These are phyloP conservation scores for Diaporthe aspalathi DNA, from an alignment of 2,329 filamentous ascomycete genomes.

Conservation along the genomic window DNA sequence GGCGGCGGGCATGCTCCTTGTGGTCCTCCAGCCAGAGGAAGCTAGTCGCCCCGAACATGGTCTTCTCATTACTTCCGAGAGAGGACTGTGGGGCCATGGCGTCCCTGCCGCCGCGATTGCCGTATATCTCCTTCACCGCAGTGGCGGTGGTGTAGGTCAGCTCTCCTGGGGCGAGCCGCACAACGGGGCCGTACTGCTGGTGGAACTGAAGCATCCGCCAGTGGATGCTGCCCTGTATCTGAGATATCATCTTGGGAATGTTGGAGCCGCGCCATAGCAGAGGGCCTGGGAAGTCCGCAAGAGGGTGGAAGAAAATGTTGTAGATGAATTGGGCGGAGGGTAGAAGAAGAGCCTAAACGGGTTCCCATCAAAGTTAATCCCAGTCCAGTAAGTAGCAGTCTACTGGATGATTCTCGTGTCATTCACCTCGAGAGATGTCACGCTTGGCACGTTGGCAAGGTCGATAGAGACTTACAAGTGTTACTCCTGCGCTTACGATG, in stretches of 20 bases:
- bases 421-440: no score
- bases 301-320: constrained; percentile 38
- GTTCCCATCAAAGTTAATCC: no score
- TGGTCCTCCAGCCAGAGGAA: constrained; percentile 39
- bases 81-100: constrained; percentile 37
- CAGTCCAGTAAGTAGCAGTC: no score
- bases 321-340: constrained; percentile 34
- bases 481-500: no score
- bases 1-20: constrained; percentile 41
- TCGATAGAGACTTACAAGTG: no score
- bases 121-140: constrained; percentile 36
- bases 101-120: constrained; percentile 33
- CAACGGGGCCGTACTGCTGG: constrained; percentile 37
- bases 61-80: constrained; percentile 37
- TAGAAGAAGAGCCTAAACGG: constrained; percentile 14
- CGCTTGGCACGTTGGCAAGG: no score
- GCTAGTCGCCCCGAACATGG: constrained; percentile 40
- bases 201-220: constrained; percentile 38
- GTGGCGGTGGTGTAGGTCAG: constrained; percentile 36
- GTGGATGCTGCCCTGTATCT: constrained; percentile 37
- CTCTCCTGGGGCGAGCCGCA: constrained; percentile 39
- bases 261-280: constrained; percentile 37
- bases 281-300: constrained; percentile 36
- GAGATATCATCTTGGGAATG: constrained; percentile 39
- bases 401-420: no score